Conservation (phyloP, 2,329 filamentous ascomycete species). For the Nemania sp. region DNA sequence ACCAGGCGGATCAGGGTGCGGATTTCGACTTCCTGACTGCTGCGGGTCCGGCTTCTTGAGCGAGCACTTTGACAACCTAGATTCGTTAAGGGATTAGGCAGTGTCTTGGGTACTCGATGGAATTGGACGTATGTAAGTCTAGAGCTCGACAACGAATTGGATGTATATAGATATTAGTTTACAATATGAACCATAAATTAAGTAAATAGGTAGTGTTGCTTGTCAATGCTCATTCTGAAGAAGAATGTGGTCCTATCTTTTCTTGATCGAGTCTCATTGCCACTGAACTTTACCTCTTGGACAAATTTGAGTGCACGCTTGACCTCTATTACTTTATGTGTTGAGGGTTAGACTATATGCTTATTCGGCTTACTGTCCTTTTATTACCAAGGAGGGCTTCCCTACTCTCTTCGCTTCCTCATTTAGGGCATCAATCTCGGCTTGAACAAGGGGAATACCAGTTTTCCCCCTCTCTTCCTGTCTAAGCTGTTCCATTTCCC, state of each 20-base stretch:
- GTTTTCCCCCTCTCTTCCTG: constrained; percentile 54
- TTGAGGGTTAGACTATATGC: not conserved
- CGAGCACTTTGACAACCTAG: not conserved
- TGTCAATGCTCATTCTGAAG: too few species aligned
- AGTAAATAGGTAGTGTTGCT: too few species aligned
- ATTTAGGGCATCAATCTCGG: constrained; percentile 60
- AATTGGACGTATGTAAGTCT: not conserved
- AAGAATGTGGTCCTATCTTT: too few species aligned
- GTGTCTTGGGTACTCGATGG: too few species aligned
- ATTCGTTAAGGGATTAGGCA: not conserved
- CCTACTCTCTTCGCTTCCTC: constrained; percentile 54
- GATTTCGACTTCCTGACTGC: constrained; percentile 66
- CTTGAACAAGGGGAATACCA: constrained; percentile 62
- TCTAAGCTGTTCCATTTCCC: constrained; percentile 62
- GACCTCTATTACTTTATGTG: too few species aligned
- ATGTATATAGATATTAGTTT: not conserved
- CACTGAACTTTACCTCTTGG: too few species aligned
- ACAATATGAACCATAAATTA: not conserved
- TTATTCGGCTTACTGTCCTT: constrained; percentile 18
- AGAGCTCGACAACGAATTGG: not conserved
- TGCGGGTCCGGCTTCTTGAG: constrained; percentile 7
- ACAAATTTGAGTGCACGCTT: too few species aligned
- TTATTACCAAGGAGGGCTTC: constrained; percentile 34
- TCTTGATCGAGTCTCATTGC: too few species aligned
- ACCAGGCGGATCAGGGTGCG: constrained; percentile 60